Base-by-base conservation (phyloP, 306 rosid species). In the Echinosophora koreensis region DNA sequence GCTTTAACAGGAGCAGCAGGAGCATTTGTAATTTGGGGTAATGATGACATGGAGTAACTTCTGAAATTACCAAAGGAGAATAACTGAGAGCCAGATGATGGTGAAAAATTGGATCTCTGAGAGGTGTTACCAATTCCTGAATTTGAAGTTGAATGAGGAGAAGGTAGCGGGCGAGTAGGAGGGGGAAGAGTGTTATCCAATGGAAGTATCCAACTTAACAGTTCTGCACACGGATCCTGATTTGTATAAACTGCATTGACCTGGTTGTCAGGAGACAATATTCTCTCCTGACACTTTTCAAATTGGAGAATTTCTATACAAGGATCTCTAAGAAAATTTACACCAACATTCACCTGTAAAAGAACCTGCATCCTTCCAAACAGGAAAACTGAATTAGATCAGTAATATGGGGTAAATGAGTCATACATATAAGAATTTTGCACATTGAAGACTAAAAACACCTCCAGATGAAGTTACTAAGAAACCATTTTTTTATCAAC, bases 21-120 rank as follows among this genome's bases (percentile, higher is more conserved):
- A 74, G 87, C 72, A 22, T 38, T 64, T 12, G 84, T 82, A 79
- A 68, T 81, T 87, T 90, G 97, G 49, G 97, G 97, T 54, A 95
- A 44, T 8, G 99, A 74, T 74, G 99, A 95, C 99, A 95, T 95
- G 84, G 99, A 95, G 84, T 95, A 90, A 84, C 99, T 90, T 88
- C 99, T 90, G 74, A 88, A 88, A 88, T 92, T 82, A 60, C 89
- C 84, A 69, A 92, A 80, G 47, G 92, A 84, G 71, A 89, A 84
- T 47, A 94, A 81, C 67, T 85, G 97, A 79, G 97, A 89, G 69
- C 97, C 77, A 57, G 95, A 80, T 75, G 95, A 62, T 64, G 90
- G 41, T 64, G 88, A 79, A 18, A 70, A 8, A 55, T 76, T 75
- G 64, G 95, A 61, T 65, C 87, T 87, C 62, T 91, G 96, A 79